Percentiles rank a stretch among this genome's conserved stretches.
These are phyloP conservation scores for Waltergamsia citrina DNA, from an alignment of 2,329 filamentous ascomycete genomes.

Conservation along the genomic window DNA sequence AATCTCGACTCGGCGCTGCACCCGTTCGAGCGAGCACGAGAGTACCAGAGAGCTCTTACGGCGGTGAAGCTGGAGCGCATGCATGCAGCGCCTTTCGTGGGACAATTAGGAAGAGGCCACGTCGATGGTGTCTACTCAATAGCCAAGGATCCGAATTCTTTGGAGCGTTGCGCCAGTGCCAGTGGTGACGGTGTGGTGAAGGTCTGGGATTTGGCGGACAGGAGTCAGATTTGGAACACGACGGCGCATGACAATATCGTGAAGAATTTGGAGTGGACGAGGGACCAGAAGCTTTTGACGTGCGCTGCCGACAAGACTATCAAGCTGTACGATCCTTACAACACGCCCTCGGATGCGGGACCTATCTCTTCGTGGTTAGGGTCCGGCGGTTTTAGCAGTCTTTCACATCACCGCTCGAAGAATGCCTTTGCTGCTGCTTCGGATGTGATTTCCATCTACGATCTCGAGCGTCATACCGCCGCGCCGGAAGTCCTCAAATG, in stretches of 20 bases:
- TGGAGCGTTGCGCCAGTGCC: slow-evolving; percentile 70
- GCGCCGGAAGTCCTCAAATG: slow-evolving; percentile 76
- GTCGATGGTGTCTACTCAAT: slow-evolving; percentile 79
- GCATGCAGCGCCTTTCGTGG: slow-evolving; percentile 69
- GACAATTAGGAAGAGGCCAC: slow-evolving; percentile 80
- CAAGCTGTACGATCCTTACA: slow-evolving; percentile 88
- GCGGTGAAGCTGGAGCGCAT: slow-evolving; percentile 90
- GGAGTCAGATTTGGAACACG: slow-evolving; percentile 64
- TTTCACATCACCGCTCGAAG: slow-evolving; percentile 72
- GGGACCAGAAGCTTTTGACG: slow-evolving; percentile 73
- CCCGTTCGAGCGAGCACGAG: slow-evolving; percentile 82
- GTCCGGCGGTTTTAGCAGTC: slow-evolving; percentile 67
- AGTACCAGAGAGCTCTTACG: slow-evolving; percentile 53
- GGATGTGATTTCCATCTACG: slow-evolving; percentile 71
- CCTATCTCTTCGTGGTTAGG: slow-evolving; percentile 82
- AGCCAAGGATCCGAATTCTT: slow-evolving; percentile 67
- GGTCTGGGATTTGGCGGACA: slow-evolving; percentile 69
- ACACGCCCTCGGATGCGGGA: slow-evolving; percentile 55
- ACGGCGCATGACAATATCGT: slow-evolving; percentile 90
- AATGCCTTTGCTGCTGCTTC: slow-evolving; percentile 72
- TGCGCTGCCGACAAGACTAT: slow-evolving; percentile 80
- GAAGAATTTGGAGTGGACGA: slow-evolving; percentile 84
- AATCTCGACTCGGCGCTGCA: slow-evolving; percentile 79
- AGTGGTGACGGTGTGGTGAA: slow-evolving; percentile 92
- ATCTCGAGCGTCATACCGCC: slow-evolving; percentile 70